These are phyloP conservation scores for Aspergillus sp. DNA, from an alignment of 2,329 filamentous ascomycete species.

Conservation along the genomic window DNA sequence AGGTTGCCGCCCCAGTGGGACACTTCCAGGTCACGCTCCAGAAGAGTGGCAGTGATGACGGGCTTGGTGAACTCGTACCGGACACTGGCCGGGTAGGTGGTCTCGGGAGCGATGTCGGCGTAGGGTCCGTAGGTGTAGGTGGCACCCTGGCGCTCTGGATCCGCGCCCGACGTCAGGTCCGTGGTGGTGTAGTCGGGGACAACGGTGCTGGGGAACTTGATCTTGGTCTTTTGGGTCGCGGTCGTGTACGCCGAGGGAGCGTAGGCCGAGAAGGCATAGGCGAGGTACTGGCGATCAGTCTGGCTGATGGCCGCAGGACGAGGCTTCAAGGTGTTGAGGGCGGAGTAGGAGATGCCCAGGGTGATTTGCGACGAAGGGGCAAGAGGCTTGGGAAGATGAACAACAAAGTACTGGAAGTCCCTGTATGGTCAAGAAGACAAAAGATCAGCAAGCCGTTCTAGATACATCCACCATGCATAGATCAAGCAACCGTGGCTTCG, in stretches of 20 bases:
- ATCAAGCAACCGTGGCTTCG: conserved; percentile 19
- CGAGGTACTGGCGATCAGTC: conserved; percentile 80
- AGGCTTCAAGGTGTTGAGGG: conserved; percentile 75
- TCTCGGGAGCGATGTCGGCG: conserved; percentile 71
- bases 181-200: conserved; percentile 81
- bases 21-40: conserved; percentile 92
- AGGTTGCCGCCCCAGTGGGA: conserved; percentile 98
- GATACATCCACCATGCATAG: background rate
- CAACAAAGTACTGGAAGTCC: conserved; percentile 77
- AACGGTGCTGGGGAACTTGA: conserved; percentile 79
- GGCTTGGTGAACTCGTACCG: conserved; percentile 97
- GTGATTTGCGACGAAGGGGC: conserved; percentile 77
- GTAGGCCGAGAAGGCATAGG: conserved; percentile 84
- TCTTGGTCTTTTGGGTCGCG: conserved; percentile 92
- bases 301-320: conserved; percentile 83
- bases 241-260: conserved; percentile 80
- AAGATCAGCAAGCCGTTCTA: background rate
- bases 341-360: conserved; percentile 80
- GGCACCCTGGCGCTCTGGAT: conserved; percentile 79
- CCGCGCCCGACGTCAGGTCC: conserved; percentile 59
- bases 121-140: conserved; percentile 92
- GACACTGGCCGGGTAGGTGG: conserved; percentile 69
- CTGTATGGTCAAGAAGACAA: conserved; percentile 44
- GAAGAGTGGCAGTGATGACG: conserved; percentile 71
- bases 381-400: conserved; percentile 75